Evolutionary conservation across 2,329 filamentous ascomycete species (phyloP).

Genomic region (Stromatinia cepivora): DNA sequence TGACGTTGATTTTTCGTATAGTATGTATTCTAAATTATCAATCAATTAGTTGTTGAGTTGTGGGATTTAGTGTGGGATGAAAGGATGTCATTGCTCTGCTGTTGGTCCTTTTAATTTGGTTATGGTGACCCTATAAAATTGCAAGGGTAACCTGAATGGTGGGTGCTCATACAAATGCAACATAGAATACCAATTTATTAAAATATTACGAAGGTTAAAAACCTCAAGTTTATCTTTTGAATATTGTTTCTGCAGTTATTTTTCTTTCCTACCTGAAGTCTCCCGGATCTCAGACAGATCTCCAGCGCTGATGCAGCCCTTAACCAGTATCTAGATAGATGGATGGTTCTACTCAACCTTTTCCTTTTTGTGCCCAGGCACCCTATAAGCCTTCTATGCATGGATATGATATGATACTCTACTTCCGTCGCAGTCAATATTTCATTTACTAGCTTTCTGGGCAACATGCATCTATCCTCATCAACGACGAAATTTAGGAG

Average conservation of each 20-base stretch:
- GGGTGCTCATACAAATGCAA: not conserved
- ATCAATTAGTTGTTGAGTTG: not conserved
- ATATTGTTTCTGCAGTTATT: not conserved
- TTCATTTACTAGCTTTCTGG: not conserved
- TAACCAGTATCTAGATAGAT: not conserved
- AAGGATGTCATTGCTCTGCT: constrained; percentile 4
- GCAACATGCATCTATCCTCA: not conserved
- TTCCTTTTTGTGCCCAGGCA: not conserved
- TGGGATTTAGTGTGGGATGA: not conserved
- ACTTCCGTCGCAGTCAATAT: not conserved
- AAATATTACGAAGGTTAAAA: not conserved
- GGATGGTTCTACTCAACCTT: not conserved
- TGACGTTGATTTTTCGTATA: not conserved
- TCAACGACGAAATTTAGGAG: constrained; percentile 3
- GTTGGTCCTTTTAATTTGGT: not conserved
- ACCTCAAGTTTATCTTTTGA: too few relatives aligned
- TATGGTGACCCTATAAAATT: constrained; percentile 4
- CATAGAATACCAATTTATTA: too few relatives aligned
- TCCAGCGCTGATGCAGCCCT: not conserved
- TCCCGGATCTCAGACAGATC: not conserved
- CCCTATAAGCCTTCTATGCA: not conserved
- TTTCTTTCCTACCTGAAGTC: not conserved
- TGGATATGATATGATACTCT: not conserved
- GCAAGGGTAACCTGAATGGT: not conserved
- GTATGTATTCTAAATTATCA: not conserved